Evolutionary conservation across 352 stramenopile species (phyloP).

Genomic region (Globisporangium iwayamae): DNA sequence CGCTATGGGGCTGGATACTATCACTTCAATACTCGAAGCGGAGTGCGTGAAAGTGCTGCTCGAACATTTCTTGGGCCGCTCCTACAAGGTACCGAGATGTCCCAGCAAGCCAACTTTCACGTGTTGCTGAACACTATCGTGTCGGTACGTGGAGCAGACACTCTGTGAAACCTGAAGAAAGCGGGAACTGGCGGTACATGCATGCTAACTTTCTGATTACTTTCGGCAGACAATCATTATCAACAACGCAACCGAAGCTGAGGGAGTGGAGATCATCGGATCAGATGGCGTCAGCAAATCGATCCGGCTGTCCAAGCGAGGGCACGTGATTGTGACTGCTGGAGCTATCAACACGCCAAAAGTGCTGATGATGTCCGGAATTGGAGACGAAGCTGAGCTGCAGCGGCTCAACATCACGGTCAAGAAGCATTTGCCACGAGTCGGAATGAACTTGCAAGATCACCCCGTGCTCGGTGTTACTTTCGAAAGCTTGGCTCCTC

Average conservation of each 20-base stretch:
- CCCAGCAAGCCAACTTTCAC: conserved; percentile 40
- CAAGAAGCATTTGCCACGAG: conserved; percentile 63
- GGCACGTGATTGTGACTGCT: conserved; percentile 72
- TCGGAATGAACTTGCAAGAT: conserved; percentile 89
- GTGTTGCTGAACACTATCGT: conserved; percentile 56
- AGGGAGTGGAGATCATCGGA: conserved; percentile 40
- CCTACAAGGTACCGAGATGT: conserved; percentile 26
- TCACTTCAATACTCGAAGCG: conserved; percentile 84
- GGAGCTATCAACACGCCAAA: conserved; percentile 87
- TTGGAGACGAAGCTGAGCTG: conserved; percentile 45
- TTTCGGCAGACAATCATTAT: conserved; percentile 45
- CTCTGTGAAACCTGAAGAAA: background rate
- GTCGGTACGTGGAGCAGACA: conserved; percentile 33
- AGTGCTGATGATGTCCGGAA: conserved; percentile 71
- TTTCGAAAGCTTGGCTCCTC: conserved; percentile 39
- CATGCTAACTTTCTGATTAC: background rate
- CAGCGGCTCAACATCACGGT: conserved; percentile 38
- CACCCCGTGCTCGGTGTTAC: conserved; percentile 78
- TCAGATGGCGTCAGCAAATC: conserved; percentile 32
- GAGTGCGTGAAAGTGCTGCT: conserved; percentile 78
- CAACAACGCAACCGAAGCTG: conserved; percentile 25
- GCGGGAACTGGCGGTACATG: background rate
- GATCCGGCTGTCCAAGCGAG: conserved; percentile 35
- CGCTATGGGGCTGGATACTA: conserved; percentile 79
- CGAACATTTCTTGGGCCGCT: conserved; percentile 66